Evolutionary conservation across 345 rosid species (phyloP).

Genomic region (Noccaea caerulescens): DNA sequence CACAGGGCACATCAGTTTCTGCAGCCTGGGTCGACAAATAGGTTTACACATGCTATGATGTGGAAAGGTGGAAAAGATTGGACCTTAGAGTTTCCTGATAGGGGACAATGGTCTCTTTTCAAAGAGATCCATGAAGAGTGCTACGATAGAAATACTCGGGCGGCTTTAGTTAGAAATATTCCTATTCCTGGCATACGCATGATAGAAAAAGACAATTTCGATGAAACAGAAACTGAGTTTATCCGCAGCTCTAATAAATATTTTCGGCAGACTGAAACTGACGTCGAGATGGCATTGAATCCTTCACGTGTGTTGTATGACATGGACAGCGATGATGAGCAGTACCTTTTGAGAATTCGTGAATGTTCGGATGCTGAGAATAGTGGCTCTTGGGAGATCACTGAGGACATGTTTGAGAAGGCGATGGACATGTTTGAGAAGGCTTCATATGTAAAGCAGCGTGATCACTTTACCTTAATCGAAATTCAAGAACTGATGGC

Average conservation of each 20-base stretch:
- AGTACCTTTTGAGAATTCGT: constrained; percentile 55
- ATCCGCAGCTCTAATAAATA: constrained; percentile 62
- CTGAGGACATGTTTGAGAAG: constrained; percentile 77
- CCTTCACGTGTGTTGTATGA: constrained; percentile 79
- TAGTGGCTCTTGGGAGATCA: constrained; percentile 48
- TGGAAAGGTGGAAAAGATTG: constrained; percentile 99
- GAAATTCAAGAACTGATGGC: constrained; percentile 70
- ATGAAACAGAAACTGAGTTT: constrained; percentile 53
- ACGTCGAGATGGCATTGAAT: constrained; percentile 91
- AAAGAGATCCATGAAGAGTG: constrained; percentile 99
- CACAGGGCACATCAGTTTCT: constrained; percentile 94
- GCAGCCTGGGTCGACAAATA: constrained; percentile 93
- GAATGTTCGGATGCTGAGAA: constrained; percentile 52
- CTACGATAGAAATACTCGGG: constrained; percentile 74
- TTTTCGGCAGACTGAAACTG: constrained; percentile 78
- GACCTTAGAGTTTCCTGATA: constrained; percentile 84
- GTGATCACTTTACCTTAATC: constrained; percentile 65
- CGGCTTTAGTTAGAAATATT: constrained; percentile 82
- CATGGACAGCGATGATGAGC: constrained; percentile 97
- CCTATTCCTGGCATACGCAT: constrained; percentile 93
- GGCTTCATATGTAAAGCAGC: constrained; percentile 70
- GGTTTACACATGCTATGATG: constrained; percentile 98
- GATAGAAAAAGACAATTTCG: constrained; percentile 69
- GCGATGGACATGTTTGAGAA: constrained; percentile 86
- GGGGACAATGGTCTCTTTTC: constrained; percentile 91